Evolutionary conservation across 495 filamentous ascomycete species (phyloP).

Genomic region (Ramalina peruviana): DNA sequence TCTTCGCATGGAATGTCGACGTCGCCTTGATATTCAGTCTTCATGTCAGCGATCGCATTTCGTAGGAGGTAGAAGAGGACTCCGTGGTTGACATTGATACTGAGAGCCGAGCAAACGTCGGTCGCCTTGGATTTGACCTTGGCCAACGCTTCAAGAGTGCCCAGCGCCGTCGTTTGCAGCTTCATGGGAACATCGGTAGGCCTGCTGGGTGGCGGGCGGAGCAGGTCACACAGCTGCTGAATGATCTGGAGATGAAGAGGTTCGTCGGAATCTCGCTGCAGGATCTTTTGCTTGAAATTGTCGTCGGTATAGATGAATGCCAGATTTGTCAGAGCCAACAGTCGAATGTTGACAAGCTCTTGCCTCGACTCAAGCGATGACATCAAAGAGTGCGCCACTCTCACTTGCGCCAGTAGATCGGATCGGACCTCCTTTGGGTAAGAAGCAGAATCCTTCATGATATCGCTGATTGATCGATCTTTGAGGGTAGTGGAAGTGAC

Average conservation of each 20-base stretch:
- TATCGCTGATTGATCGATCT: slow-evolving; percentile 46
- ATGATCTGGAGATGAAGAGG: slow-evolving; percentile 77
- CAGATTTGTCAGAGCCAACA: slow-evolving; percentile 82
- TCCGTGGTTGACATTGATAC: slow-evolving; percentile 88
- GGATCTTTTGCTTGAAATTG: slow-evolving; percentile 66
- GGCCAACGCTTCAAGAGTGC: slow-evolving; percentile 65
- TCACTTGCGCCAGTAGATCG: slow-evolving; percentile 71
- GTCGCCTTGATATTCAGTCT: slow-evolving; percentile 38
- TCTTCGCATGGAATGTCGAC: slow-evolving; percentile 52
- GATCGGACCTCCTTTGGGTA: slow-evolving; percentile 63
- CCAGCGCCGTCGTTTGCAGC: slow-evolving; percentile 72
- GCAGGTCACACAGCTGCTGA: slow-evolving; percentile 82
- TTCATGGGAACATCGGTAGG: slow-evolving; percentile 50
- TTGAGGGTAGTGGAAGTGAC: slow-evolving; percentile 51
- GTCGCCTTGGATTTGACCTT: slow-evolving; percentile 60
- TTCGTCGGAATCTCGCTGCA: slow-evolving; percentile 81
- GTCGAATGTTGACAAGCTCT: slow-evolving; percentile 62
- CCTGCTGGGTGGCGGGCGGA: slow-evolving; percentile 59
- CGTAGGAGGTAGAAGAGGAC: slow-evolving; percentile 88
- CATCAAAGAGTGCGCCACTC: slow-evolving; percentile 63
- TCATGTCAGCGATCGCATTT: slow-evolving; percentile 74
- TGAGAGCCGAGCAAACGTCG: slow-evolving; percentile 76
- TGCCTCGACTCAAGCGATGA: slow-evolving; percentile 51
- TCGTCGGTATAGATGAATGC: slow-evolving; percentile 75
- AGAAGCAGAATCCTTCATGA: slow-evolving; percentile 47